phyloP scores from a whole-genome alignment of 257 asterid genomes.

The Solanum ossicruentum region DNA sequence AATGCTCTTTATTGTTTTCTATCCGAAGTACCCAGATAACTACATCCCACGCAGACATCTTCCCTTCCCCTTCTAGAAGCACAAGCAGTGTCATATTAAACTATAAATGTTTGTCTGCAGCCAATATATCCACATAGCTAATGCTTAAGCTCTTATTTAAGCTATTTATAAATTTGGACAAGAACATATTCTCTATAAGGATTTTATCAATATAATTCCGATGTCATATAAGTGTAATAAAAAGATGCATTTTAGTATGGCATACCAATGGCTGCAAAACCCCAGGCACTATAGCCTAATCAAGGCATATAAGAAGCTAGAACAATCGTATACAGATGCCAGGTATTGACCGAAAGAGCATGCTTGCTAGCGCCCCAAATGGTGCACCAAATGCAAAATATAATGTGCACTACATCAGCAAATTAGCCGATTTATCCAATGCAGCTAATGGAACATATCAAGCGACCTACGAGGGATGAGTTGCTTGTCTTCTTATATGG shows the following conservation, averaged over 20 bases:
- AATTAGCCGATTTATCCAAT: background rate
- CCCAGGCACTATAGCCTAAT: background rate
- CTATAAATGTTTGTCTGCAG: background rate
- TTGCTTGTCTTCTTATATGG: background rate
- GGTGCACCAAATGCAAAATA: background rate
- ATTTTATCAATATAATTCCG: background rate
- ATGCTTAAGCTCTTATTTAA: background rate
- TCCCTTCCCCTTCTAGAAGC: background rate
- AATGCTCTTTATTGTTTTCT: background rate
- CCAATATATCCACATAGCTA: background rate
- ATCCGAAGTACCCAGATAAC: background rate
- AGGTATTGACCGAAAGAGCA: background rate
- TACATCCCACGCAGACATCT: background rate
- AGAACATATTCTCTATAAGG: background rate
- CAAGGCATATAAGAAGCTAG: background rate
- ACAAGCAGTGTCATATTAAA: background rate
- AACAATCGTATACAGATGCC: background rate
- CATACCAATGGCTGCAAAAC: background rate
- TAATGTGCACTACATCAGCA: background rate
- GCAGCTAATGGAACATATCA: background rate
- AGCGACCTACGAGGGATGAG: background rate
- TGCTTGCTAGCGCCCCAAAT: background rate
- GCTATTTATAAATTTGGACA: background rate
- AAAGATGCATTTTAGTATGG: background rate
- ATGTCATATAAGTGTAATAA: background rate